These are phyloP conservation scores for Gastrolobium bilobum DNA, from an alignment of 306 rosid genomes.

Conservation along the genomic window DNA sequence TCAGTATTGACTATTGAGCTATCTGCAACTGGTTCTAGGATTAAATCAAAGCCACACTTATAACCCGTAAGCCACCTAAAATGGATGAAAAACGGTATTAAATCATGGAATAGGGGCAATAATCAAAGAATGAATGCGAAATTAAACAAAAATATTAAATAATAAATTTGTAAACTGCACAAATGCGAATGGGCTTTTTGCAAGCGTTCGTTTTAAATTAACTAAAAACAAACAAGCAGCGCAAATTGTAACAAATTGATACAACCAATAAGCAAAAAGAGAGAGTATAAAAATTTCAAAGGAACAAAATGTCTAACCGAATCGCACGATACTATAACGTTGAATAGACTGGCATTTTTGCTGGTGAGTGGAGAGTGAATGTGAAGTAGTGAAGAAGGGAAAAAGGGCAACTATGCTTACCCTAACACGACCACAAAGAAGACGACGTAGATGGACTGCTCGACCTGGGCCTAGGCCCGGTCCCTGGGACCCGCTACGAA, in stretches of 20 bases:
- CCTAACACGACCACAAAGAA: not conserved
- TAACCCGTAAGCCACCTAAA: not conserved
- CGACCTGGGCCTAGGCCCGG: not conserved
- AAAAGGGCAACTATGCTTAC: not conserved
- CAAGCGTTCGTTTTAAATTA: not conserved
- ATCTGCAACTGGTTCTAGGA: slow-evolving; percentile 29
- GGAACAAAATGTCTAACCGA: not conserved
- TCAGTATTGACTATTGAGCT: slow-evolving; percentile 7
- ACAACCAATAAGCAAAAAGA: not conserved
- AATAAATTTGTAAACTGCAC: not conserved
- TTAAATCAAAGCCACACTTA: slow-evolving; percentile 11
- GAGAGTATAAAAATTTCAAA: not conserved
- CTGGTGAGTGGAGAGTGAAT: not conserved
- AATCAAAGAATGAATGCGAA: not conserved
- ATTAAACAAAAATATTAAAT: not conserved
- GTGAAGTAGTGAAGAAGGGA: not conserved
- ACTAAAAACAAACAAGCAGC: not conserved
- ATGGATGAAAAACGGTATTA: not conserved
- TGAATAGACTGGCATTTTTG: not conserved
- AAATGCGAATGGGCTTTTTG: not conserved
- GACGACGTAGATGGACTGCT: not conserved
- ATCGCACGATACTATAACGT: not conserved
- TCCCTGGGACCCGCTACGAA: too few relatives aligned
- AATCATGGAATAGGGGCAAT: too few relatives aligned
- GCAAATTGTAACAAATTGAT: too few relatives aligned